Evolutionary conservation across 1,139 yeast genomes (phyloP), one percentile per base, ranked within the genome.

Genomic region (Nadsonia commutata): DNA sequence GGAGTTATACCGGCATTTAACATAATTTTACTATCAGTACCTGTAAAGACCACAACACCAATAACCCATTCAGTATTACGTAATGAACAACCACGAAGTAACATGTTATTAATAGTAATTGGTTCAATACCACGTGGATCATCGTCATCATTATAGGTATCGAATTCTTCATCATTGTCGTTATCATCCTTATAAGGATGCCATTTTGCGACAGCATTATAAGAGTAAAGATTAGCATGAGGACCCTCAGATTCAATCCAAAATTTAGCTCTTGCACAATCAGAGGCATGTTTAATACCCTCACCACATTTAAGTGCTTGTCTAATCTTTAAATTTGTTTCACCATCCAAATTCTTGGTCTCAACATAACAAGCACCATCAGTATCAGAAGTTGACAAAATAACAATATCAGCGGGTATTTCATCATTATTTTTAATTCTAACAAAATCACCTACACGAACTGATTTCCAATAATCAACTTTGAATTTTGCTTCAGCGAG

Each of bases 61-160:
- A 88, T 77, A n/a, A 76, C 86, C 96, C 96, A 88, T 54, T 80
- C 81, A 0, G 96, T 86, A 59, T 88, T 90, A 65, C 95, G 73
- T 41, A 90, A 68, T 3, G 86, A 75, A 52, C 93, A 82, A 20
- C 98, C 98, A 69, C 98, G 78, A 39, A 93, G 70, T 46, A 90
- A 65, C 52, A 88, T 67, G 58, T 86, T 86, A 52, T 81, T 80
- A 53, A 81, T 78, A 21, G 76, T 77, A 19, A 85, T 71, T 2
- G 95, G 78, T 60, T 86, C 95, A 55, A 49, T 51, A 45, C 48
- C 42, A 4, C 41, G 41, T 13, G 33, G 21, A 13, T 6, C 19
- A n/a, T 36, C n/a, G 8, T 8, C 38, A 19, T 50, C 48, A 43
- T 49, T 52, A 17, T 50, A 11, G 17, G 20, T 27, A 27, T 41